Evolutionary conservation across 306 rosid genomes (phyloP).

Genomic region (Prunus salicina): DNA sequence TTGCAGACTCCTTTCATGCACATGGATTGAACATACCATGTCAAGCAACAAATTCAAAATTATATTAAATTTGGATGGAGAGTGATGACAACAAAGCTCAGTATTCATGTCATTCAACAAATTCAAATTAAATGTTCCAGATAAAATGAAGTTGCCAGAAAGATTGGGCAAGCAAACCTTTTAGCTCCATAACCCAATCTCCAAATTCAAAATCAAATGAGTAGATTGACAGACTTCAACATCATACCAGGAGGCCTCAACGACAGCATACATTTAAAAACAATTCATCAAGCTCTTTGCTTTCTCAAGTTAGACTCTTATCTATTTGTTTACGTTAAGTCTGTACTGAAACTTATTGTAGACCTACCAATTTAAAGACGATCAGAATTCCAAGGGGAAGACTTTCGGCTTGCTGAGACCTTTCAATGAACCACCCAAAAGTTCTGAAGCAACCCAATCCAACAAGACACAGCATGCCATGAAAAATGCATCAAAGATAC

Average conservation of each 20-base stretch:
- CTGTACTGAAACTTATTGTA: neutral
- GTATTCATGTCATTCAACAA: neutral
- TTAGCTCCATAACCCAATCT: neutral
- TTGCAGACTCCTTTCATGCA: neutral
- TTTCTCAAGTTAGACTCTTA: neutral
- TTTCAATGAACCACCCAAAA: neutral
- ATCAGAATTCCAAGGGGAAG: neutral
- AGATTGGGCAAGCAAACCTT: neutral
- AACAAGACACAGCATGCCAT: neutral
- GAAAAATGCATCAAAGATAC: neutral
- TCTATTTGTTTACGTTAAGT: neutral
- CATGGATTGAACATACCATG: neutral
- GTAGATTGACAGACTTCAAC: neutral
- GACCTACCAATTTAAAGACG: neutral
- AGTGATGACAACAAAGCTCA: neutral
- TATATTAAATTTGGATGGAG: neutral
- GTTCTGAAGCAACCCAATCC: neutral
- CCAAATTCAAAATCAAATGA: slow-evolving; percentile 3
- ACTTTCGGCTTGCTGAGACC: neutral
- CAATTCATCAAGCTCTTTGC: neutral
- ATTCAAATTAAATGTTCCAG: neutral
- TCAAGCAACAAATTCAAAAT: neutral
- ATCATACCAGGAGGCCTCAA: neutral
- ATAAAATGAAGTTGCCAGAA: neutral
- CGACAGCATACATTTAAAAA: neutral